Evolutionary conservation across 495 filamentous ascomycete species (phyloP).

Genomic region (Penicillium fimorum): DNA sequence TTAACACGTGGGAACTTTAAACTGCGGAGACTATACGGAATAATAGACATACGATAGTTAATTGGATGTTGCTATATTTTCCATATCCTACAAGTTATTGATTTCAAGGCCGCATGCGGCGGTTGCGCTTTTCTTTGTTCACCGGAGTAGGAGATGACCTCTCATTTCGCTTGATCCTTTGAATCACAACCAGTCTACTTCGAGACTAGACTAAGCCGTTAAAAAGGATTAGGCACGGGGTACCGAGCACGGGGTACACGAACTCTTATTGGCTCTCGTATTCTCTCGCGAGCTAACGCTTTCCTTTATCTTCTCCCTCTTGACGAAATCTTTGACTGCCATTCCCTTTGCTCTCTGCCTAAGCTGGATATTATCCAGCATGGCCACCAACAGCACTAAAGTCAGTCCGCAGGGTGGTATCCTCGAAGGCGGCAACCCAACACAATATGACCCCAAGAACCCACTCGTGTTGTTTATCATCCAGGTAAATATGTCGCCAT

Average conservation of each 20-base stretch:
- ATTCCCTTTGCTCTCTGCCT: background rate
- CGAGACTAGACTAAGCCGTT: background rate
- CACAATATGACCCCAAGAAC: constrained; percentile 67
- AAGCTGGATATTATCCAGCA: constrained; percentile 1
- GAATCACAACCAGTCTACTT: background rate
- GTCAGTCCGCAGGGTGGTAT: constrained; percentile 53
- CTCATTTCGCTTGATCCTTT: too few relatives aligned
- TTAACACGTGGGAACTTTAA: too few relatives aligned
- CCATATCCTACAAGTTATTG: too few relatives aligned
- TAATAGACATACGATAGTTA: too few relatives aligned
- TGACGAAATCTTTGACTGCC: background rate
- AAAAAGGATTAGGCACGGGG: background rate
- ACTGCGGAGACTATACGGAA: too few relatives aligned
- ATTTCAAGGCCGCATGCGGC: too few relatives aligned
- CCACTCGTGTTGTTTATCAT: constrained; percentile 95
- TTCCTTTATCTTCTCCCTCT: background rate
- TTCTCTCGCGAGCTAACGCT: background rate
- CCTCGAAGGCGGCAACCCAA: constrained; percentile 71
- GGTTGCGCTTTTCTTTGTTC: too few relatives aligned
- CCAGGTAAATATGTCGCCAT: constrained; percentile 56
- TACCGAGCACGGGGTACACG: background rate
- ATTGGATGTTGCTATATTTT: too few relatives aligned
- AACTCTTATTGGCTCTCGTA: constrained; percentile 5
- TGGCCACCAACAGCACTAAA: constrained; percentile 15
- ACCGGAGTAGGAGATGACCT: too few relatives aligned